Evolutionary conservation across 768 basidiomycete genomes (phyloP), one percentile per base, ranked within the genome.

Genomic region (Macrocybe gigantea): DNA sequence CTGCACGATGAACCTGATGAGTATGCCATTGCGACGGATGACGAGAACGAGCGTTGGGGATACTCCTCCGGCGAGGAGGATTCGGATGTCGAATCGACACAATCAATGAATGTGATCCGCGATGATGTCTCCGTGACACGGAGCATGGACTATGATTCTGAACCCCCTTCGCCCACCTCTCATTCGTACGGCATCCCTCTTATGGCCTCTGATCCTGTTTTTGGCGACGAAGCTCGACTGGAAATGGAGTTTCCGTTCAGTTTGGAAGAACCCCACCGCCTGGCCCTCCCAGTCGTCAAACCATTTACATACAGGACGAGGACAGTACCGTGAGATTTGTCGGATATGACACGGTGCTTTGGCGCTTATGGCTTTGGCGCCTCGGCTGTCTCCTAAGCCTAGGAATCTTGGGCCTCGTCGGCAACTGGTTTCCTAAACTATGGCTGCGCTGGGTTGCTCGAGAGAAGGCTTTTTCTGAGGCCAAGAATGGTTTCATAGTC

Each of bases 361-460:
- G 80, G 77, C 79, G 82, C 46, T 69, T 74, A 37, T 71, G 73
- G 65, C 53, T 83, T 3, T 99, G 96, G 95, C 73, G 78, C 53
- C 32, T 73, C 8, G 77, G 78, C 5, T 90, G 88, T 56, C 53
- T 88, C 5, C 43, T 86, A 6, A 80, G 82, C 1, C 66, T 84
- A 8, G 95, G 96, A 5, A 63, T 79, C 5, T 69, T 97, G 14
- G 84, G 77, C 8, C 73, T 99, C 12, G 64, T 94, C 7, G 94
- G 93, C 3, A 83, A 93, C 58, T 99, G 96, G 96, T 83, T 96
- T 54, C 96, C 96, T 48, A 79, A 76, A 5, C 54, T 93, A 29
- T 97, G 96, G 96, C 78, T 98, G 44, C 80, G 80, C 30, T 94
- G 86, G 79, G 87, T 89, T 14, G 81, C 91, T 1, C 74, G 69